Evolutionary conservation across 1,139 yeast species (phyloP), one percentile per base, ranked within the genome.

Genomic region (Candida freyschussii): DNA sequence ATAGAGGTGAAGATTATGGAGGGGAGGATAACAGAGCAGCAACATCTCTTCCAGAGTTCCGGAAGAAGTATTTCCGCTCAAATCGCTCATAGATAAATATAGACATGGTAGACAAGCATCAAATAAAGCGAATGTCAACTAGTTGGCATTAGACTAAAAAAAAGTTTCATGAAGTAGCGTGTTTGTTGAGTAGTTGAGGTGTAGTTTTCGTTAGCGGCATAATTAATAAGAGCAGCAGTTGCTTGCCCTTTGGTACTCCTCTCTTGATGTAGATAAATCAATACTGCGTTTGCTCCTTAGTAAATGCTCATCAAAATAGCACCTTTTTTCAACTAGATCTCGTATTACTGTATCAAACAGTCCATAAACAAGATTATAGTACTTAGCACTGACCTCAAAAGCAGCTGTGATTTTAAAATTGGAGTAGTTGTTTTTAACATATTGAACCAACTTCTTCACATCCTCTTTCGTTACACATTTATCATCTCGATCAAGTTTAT

Each of bases 61-160:
- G 96, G 55, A 84, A 80, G 29, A 69, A 91, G 47, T 89, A 89
- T 53, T 86, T 87, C 56, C 67, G 69, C 32, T 31, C 40, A 3
- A 36, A 28, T n/a, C n/a, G n/a, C n/a, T n/a, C n/a, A n/a, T n/a
- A 13, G 13, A 23, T 23, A 23, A 18, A 13, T 17, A 26, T 13
- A 11, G 32, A 18, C n/a, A 16, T 14, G 21, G 8, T 8, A 18
- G 8, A 8, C 8, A 11, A 11, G 11, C 11, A 11, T 18, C 8
- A 18, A 18, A 18, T 18, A 18, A 18, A 8, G 21, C 21, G 11
- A 18, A 8, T 8, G 21, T 8, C 8, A 11, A 8, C 11, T 18
- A 18, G 11, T 18, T 8, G 8, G 21, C 11, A 18, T 8, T 18
- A 11, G 8, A 18, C 8, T 18, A 18, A 18, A 18, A n/a, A n/a